Evolutionary conservation across 2,329 filamentous ascomycete species (phyloP).

Genomic region (Ascochyta fabae): DNA sequence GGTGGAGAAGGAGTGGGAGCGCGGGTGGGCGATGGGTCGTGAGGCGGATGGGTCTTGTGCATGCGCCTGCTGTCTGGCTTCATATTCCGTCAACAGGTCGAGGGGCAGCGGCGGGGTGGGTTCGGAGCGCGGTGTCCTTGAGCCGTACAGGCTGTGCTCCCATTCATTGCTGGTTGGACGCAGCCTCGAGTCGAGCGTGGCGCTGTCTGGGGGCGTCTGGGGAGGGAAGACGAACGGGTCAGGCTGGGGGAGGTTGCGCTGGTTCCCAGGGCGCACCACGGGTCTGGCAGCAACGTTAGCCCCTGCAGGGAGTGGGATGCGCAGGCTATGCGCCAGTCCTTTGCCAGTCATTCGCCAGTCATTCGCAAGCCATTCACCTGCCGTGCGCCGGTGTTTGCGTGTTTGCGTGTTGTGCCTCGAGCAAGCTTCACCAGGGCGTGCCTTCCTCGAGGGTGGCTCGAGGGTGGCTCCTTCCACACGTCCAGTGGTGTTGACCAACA

Average conservation of each 20-base stretch:
- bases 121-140: constrained; percentile 40
- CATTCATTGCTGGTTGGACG: constrained; percentile 47
- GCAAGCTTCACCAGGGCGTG: neutral
- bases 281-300: constrained; percentile 35
- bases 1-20: constrained; percentile 79
- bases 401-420: neutral
- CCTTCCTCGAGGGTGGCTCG: neutral
- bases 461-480: neutral
- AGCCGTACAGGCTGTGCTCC: constrained; percentile 45
- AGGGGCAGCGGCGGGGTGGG: constrained; percentile 31
- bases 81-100: constrained; percentile 14
- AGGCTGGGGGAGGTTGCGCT: constrained; percentile 41
- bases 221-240: constrained; percentile 50
- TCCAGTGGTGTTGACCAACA: neutral
- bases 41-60: constrained; percentile 23
- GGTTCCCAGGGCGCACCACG: constrained; percentile 44
- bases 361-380: too few relatives aligned
- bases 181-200: constrained; percentile 36
- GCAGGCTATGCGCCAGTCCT: neutral
- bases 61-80: constrained; percentile 1
- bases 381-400: neutral
- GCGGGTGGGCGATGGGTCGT: constrained; percentile 45
- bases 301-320: neutral
- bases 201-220: constrained; percentile 48
- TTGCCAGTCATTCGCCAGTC: too few relatives aligned